Conservation (phyloP, 768 basidiomycete genomes). For the Hirschioporus abietinus region DNA sequence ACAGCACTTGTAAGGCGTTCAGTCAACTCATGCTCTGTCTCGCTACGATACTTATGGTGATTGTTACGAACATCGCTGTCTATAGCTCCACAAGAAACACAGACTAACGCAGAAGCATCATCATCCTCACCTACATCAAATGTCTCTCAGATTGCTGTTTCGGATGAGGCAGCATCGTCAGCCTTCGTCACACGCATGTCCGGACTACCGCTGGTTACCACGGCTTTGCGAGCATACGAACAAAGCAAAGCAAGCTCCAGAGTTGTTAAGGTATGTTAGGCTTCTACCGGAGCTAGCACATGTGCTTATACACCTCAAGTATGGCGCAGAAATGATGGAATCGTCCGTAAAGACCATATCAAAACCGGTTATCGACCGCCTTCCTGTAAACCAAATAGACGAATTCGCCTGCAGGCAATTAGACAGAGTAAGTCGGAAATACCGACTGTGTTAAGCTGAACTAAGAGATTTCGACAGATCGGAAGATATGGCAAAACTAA, state of each 20-base stretch:
- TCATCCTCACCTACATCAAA: slow-evolving; percentile 13
- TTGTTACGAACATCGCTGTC: slow-evolving; percentile 3
- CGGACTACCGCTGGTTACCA: slow-evolving; percentile 64
- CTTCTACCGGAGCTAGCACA: slow-evolving; percentile 6
- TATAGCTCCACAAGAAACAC: slow-evolving; percentile 6
- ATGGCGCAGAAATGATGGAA: slow-evolving; percentile 85
- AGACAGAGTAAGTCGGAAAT: slow-evolving; percentile 55
- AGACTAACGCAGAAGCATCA: slow-evolving; percentile 5
- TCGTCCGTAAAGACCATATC: slow-evolving; percentile 77
- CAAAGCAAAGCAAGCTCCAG: slow-evolving; percentile 78
- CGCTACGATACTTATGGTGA: neutral
- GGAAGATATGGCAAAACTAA: slow-evolving; percentile 5
- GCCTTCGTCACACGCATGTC: slow-evolving; percentile 56
- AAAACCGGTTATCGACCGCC: slow-evolving; percentile 71
- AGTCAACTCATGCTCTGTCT: neutral
- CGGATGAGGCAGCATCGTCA: slow-evolving; percentile 17
- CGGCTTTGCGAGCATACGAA: slow-evolving; percentile 71
- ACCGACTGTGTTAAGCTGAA: neutral
- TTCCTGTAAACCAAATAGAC: slow-evolving; percentile 74
- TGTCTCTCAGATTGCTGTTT: slow-evolving; percentile 15
- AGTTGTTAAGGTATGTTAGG: slow-evolving; percentile 67
- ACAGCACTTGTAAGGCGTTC: slow-evolving; percentile 21
- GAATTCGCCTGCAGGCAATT: slow-evolving; percentile 88
- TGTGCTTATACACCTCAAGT: slow-evolving; percentile 37
- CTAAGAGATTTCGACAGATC: neutral